Conservation (phyloP, 2,329 filamentous ascomycete species). For the Colletotrichum tanaceti region DNA sequence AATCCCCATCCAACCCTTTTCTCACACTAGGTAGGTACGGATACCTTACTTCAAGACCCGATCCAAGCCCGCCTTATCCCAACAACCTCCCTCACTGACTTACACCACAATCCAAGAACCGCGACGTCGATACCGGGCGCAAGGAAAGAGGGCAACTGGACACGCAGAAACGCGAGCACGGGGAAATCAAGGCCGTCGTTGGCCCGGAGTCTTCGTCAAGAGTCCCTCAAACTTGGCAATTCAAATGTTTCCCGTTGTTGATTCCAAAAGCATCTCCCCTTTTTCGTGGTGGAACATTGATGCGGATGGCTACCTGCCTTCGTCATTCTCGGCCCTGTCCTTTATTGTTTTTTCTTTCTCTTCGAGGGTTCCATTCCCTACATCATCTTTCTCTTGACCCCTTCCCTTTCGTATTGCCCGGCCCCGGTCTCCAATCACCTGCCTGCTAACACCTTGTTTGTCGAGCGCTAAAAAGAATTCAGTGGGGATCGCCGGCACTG, state of each 20-base stretch:
- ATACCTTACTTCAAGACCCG: conserved; percentile 24
- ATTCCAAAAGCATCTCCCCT: conserved; percentile 17
- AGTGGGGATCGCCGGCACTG: conserved; percentile 41
- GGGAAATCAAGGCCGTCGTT: conserved; percentile 6
- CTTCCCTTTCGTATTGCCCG: conserved; percentile 40
- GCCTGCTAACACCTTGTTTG: conserved; percentile 38
- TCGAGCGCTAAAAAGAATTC: conserved; percentile 37
- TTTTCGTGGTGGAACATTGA: conserved; percentile 18
- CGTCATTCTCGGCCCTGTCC: conserved; percentile 21
- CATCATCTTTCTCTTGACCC: conserved; percentile 37
- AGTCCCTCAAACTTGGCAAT: conserved; percentile 8
- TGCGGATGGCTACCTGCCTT: conserved; percentile 35
- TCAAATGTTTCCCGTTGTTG: conserved; percentile 12
- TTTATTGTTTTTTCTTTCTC: conserved; percentile 6
- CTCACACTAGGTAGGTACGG: too few species aligned
- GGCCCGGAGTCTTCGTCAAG: conserved; percentile 8
- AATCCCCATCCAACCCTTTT: conserved; percentile 26
- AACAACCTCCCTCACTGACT: conserved; percentile 15
- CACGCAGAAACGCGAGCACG: conserved; percentile 11
- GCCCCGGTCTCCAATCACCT: conserved; percentile 29
- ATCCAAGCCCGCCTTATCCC: conserved; percentile 32
- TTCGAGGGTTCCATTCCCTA: conserved; percentile 33
- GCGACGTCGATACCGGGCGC: neutral
- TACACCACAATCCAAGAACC: neutral
- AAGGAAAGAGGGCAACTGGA: conserved; percentile 1